Conservation (phyloP, 495 filamentous ascomycete genomes). For the Penicillium psychrofluorescens region DNA sequence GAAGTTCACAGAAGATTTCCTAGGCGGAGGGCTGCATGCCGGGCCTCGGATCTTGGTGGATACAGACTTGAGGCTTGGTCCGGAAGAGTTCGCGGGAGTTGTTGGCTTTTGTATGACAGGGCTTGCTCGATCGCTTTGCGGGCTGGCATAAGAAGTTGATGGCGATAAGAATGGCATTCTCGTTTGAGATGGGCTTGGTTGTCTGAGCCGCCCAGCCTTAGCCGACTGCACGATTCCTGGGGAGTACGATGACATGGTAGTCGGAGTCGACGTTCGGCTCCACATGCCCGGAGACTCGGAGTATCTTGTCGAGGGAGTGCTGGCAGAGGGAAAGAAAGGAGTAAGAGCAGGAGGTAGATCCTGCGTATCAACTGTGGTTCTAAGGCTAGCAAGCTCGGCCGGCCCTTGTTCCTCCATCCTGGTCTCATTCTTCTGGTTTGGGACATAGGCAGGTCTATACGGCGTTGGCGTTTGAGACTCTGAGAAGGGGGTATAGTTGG, state of each 20-base stretch:
- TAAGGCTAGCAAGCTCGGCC: slow-evolving; percentile 36
- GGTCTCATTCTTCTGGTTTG: slow-evolving; percentile 7
- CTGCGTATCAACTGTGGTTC: slow-evolving; percentile 43
- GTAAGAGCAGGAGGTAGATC: slow-evolving; percentile 60
- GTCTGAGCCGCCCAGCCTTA: slow-evolving; percentile 51
- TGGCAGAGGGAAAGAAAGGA: slow-evolving; percentile 60
- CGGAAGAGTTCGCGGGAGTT: slow-evolving; percentile 14
- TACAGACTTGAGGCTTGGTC: neutral
- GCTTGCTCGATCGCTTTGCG: slow-evolving; percentile 57
- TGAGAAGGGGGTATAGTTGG: slow-evolving; percentile 2
- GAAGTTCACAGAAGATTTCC: slow-evolving; percentile 56
- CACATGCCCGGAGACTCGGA: slow-evolving; percentile 88
- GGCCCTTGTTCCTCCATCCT: slow-evolving; percentile 19
- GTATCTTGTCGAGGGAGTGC: slow-evolving; percentile 88
- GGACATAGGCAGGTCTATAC: neutral
- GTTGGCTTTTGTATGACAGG: slow-evolving; percentile 51
- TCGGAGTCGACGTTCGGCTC: slow-evolving; percentile 84
- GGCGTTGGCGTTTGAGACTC: no score
- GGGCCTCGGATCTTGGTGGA: slow-evolving; percentile 20
- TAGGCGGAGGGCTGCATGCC: slow-evolving; percentile 54
- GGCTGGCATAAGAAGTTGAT: slow-evolving; percentile 40
- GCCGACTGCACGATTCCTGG: slow-evolving; percentile 64
- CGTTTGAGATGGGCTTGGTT: slow-evolving; percentile 57
- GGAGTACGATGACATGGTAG: slow-evolving; percentile 94
- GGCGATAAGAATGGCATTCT: slow-evolving; percentile 55